Evolutionary conservation across 2,329 filamentous ascomycete genomes (phyloP), one percentile per base, ranked within the genome.

Genomic region (Torrubiella hemipterigena): DNA sequence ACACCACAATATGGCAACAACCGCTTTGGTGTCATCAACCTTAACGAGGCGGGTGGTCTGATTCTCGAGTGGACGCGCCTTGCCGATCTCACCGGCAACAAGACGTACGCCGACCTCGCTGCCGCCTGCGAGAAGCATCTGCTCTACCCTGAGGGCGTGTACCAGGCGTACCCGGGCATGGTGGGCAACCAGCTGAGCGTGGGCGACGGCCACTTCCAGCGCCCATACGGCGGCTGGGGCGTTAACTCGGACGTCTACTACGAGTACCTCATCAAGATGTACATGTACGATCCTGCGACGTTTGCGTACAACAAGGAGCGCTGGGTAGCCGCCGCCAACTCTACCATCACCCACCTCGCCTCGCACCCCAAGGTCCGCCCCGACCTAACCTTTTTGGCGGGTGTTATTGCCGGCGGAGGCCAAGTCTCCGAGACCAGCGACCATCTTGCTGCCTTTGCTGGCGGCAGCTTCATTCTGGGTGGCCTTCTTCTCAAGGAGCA

Each of bases 211-310:
- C 45, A 61, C 7, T 89, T 93, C 42, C 42, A 69, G 11, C 72
- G 89, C 47, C 67, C 67, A 16, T 46, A 42, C 2, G 84, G 86
- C 31, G 80, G 81, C 27, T 93, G 84, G 84, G 69, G 72, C 23
- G 83, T 79, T 30, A 79, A 81, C 6, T 70, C 69, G 18, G 84
- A 93, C 52, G 83, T 76, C 26, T 93, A 79, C 57, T 93, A 93
- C 57, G 84, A 93, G 56, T 93, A 93, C 46, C 69, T 93, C 19
- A 78, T 93, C 53, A 93, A 93, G 62, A 89, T 91, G 81, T 93
- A 77, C 45, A 54, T 89, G 33, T 93, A 93, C 50, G 79, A 89
- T 48, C 64, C 73, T 0, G 43, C 50, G 5, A 65, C 73, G 3
- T 93, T 82, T 45, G 54, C 46, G 2, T 38, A 53, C 4, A 85